A percentile compares a stretch with the other conserved stretches of the same genome.
phyloP scores from a whole-genome alignment of 2,329 filamentous ascomycete species.

The Colletotrichum camelliae region DNA sequence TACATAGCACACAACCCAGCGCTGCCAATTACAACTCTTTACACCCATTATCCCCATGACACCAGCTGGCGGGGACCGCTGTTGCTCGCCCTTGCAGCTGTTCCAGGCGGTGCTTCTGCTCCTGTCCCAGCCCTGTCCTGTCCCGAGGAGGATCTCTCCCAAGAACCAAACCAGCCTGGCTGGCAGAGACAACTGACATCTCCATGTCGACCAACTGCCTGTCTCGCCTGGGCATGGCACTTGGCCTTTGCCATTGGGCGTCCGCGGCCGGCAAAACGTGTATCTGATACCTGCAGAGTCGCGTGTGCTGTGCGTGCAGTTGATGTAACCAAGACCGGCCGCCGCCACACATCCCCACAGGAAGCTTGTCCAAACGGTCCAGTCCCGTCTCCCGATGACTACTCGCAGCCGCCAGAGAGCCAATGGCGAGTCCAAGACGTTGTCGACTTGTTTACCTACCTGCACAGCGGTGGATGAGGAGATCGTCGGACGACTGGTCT shows the following conservation, averaged over 20 bases:
- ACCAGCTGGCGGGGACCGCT: not conserved
- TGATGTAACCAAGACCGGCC: constrained; percentile 11
- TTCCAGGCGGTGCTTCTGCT: not conserved
- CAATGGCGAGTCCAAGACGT: not conserved
- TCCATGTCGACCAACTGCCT: not conserved
- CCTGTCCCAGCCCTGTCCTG: not conserved
- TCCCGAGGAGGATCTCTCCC: not conserved
- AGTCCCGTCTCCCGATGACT: constrained; percentile 13
- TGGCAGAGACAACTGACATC: not conserved
- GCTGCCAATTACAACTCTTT: not conserved
- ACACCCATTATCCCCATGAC: not conserved
- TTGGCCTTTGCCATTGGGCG: not conserved
- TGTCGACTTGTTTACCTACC: constrained; percentile 5
- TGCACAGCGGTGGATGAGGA: constrained; percentile 13
- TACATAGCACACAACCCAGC: not conserved
- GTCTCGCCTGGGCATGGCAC: not conserved
- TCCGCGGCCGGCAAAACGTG: not conserved
- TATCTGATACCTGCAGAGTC: constrained; percentile 2
- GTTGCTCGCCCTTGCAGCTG: not conserved
- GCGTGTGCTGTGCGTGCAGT: not conserved
- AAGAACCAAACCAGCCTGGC: not conserved
- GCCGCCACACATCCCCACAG: constrained; percentile 5
- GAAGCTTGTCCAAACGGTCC: constrained; percentile 21
- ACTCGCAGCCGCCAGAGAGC: constrained; percentile 10
- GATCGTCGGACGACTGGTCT: constrained; percentile 8